Evolutionary conservation across 75 land plant genomes (phyloP), one percentile per base, ranked within the genome.

Genomic region (Chamaecyparis obtusa): DNA sequence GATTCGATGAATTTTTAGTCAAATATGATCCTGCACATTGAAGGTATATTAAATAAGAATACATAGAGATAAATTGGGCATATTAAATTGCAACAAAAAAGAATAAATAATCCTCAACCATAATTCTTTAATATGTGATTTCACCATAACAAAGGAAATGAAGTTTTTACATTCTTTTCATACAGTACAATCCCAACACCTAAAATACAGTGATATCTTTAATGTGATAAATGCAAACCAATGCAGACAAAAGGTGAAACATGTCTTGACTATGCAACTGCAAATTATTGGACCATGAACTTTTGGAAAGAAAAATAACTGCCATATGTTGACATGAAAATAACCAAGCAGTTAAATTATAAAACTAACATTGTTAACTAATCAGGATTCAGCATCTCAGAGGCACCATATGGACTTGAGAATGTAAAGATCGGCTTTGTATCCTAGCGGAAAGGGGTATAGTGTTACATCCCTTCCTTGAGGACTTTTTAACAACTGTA

Each of bases 1-100:
- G 99, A 91, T 93, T 93, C 83, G 92, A 91, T 64, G 96, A 83
- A 13, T 78, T 92, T 88, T 98, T 95, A 37, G 99, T 98, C 74
- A 97, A 89, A 85, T 97, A 97, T 33, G 91, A 87, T 86, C 96
- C 99, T 98, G 95, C 84, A 90, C n/a, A 86, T 55, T 44, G 37
- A 19, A 24, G 85, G 27, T 7, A n/a, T 30, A 60, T 37, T 56
- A 27, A 44, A 85, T 19, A 56, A 14, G 9, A 86, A 32, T 72
- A 11, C 2, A 39, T 21, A 86, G 10, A 75, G 5, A 86, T 30
- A 32, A 9, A 15, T 71, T 39, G 77, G 43, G 13, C 46, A 81
- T 41, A 41, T n/a, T 24, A 44, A 46, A 21, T 10, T 81, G 83
- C 16, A 44, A 81, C 33, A 46, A 13, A 81, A 74, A 81, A 43